Evolutionary conservation across 2,329 filamentous ascomycete genomes (phyloP).

Genomic region (Colletotrichum sp.): DNA sequence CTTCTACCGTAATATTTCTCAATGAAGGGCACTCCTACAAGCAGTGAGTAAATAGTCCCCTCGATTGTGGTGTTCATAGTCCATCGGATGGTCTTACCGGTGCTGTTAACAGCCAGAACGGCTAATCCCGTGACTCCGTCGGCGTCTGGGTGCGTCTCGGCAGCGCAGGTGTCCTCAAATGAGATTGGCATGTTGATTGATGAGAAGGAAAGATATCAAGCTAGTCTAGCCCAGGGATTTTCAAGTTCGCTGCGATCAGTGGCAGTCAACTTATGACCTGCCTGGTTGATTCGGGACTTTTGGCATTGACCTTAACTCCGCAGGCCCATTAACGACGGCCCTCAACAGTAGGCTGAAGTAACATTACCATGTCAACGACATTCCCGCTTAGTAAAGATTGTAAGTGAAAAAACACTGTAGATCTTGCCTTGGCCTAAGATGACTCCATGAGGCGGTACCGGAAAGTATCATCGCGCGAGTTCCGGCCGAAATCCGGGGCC

Average conservation of each 20-base stretch:
- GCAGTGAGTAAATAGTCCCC: not conserved
- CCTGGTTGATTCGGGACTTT: not conserved
- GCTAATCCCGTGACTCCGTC: not conserved
- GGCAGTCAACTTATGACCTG: not conserved
- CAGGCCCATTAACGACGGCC: accelerated
- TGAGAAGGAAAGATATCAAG: not conserved
- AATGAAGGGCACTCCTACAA: not conserved
- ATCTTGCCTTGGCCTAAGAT: not conserved
- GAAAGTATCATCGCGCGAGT: not conserved
- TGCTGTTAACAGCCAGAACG: not conserved
- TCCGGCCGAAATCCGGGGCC: not conserved
- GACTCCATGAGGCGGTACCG: not conserved
- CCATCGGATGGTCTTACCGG: not conserved
- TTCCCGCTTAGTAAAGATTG: not conserved
- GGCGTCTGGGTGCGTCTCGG: not conserved
- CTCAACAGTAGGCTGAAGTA: not conserved
- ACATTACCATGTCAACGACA: not conserved
- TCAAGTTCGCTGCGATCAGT: not conserved
- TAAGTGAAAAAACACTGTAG: not conserved
- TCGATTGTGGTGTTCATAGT: too few species aligned
- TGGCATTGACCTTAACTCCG: not conserved
- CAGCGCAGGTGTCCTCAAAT: not conserved
- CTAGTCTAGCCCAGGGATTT: accelerated
- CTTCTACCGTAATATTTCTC: not conserved
- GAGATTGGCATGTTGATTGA: not conserved